Evolutionary conservation across 2,329 filamentous ascomycete species (phyloP), one percentile per base, ranked within the genome.

Genomic region (Botrytis aclada): DNA sequence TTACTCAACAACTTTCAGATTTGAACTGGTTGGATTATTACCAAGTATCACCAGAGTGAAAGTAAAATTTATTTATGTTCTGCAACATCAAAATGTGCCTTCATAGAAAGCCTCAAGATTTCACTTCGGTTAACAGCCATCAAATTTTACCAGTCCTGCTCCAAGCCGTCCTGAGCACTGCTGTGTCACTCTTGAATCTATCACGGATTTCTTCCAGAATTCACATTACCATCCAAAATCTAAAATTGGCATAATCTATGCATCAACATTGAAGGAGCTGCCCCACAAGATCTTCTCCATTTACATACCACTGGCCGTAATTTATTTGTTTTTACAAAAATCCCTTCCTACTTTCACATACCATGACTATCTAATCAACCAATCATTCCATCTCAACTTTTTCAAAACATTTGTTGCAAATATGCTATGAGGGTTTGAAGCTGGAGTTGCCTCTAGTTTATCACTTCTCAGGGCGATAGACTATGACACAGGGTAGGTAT

Each of bases 21-120:
- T 32, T 72, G 39, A 72, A 58, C 25, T 72, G 70, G 70, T 29
- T 72, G 29, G 63, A 72, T 32, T 71, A 65, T 56, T 54, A 51
- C n/a, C 61, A 71, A 56, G n/a, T n/a, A 22, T n/a, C 65, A 10
- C 65, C 60, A 56, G 6, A 56, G 60, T 62, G 60, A 62, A 39
- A 25, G 9, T 3, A 18, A 56, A 56, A 29, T 18, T 6, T 6
- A 56, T 9, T 16, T 9, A 9, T 56, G 14, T 18, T 18, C 51
- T 56, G 51, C 16, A 32, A 56, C 51, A 29, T 56, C 51, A 56
- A 18, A 29, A 56, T 56, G 4, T 18, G 14, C 14, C n/a, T 56
- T 14, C 14, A 56, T 32, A 18, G n/a, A n/a, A n/a, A 29, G n/a
- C n/a, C n/a, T 56, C 14, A 18, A 32, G 7, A 56, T 6, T 56